Percentiles rank a stretch among this genome's conserved stretches.
Conservation (phyloP, 148 eudicot genomes). For the Vaccinium myrtillus region DNA sequence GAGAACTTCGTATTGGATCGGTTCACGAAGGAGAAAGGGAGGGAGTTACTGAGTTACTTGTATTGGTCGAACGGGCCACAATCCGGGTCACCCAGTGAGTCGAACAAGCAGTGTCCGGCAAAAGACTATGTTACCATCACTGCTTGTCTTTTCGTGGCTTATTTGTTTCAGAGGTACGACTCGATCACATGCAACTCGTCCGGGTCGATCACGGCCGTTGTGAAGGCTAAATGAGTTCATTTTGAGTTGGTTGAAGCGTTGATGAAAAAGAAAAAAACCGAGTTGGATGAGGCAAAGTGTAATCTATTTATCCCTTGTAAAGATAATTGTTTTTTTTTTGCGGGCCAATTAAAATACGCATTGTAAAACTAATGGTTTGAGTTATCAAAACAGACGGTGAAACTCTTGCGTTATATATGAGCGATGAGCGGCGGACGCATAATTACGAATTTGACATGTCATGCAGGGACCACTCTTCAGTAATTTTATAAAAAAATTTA, state of each 20-base stretch:
- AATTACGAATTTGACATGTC: too few species aligned
- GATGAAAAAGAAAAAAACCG: too few species aligned
- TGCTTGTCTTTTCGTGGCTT: conserved; percentile 57
- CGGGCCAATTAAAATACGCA: too few species aligned
- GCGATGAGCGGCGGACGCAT: too few species aligned
- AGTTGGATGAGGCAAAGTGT: too few species aligned
- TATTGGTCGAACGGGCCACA: conserved; percentile 97
- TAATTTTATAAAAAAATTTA: too few species aligned
- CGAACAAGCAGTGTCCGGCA: conserved; percentile 83
- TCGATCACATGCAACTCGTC: conserved; percentile 44
- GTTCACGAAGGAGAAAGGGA: conserved; percentile 50
- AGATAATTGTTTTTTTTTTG: too few species aligned
- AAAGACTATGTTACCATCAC: conserved; percentile 63
- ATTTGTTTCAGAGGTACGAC: conserved; percentile 69
- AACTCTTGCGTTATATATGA: too few species aligned
- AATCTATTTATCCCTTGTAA: too few species aligned
- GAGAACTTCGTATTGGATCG: conserved; percentile 55
- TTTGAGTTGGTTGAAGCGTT: neutral
- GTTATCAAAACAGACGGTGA: too few species aligned
- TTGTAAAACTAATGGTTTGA: too few species aligned
- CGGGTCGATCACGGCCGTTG: conserved; percentile 39
- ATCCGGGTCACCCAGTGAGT: conserved; percentile 37
- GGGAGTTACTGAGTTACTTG: conserved; percentile 52
- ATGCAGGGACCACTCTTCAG: too few species aligned
- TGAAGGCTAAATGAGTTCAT: conserved; percentile 32